Evolutionary conservation across 225 moss, liverwort and hornwort genomes (phyloP).

Genomic region (Marchantia paleacea): DNA sequence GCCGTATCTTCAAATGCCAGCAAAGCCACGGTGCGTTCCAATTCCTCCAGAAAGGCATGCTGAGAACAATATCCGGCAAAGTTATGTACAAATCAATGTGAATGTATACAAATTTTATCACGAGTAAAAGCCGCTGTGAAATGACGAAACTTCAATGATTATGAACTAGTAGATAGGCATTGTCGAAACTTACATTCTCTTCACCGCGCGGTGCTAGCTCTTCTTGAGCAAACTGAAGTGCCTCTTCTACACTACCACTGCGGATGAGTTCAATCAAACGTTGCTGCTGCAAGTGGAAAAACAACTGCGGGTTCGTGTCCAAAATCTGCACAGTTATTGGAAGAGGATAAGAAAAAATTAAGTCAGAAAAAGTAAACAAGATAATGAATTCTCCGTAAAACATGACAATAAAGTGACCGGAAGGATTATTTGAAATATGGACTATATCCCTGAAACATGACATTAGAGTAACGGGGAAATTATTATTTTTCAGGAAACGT

Average conservation of each 20-base stretch:
- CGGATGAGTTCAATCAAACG: constrained; percentile 91
- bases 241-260: constrained; percentile 89
- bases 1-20: constrained; percentile 88
- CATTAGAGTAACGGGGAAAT: background rate
- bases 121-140: background rate
- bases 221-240: constrained; percentile 90
- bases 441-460: background rate
- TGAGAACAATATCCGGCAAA: constrained; percentile 14
- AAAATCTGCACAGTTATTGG: constrained; percentile 58
- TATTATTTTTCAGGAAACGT: background rate
- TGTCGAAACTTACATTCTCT: constrained; percentile 65
- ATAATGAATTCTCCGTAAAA: no score
- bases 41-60: constrained; percentile 90
- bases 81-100: background rate
- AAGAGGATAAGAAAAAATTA: background rate
- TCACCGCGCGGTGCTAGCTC: constrained; percentile 91
- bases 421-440: background rate
- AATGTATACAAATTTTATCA: background rate
- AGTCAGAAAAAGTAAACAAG: background rate
- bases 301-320: constrained; percentile 91
- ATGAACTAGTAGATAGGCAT: background rate
- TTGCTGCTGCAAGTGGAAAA: constrained; percentile 95
- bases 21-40: constrained; percentile 87
- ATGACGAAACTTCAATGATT: background rate
- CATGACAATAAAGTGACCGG: no score